A percentile compares a stretch with the other conserved stretches of the same genome.
These are phyloP conservation scores for Serendipita vermifera DNA, from an alignment of 768 basidiomycete genomes.

Conservation along the genomic window DNA sequence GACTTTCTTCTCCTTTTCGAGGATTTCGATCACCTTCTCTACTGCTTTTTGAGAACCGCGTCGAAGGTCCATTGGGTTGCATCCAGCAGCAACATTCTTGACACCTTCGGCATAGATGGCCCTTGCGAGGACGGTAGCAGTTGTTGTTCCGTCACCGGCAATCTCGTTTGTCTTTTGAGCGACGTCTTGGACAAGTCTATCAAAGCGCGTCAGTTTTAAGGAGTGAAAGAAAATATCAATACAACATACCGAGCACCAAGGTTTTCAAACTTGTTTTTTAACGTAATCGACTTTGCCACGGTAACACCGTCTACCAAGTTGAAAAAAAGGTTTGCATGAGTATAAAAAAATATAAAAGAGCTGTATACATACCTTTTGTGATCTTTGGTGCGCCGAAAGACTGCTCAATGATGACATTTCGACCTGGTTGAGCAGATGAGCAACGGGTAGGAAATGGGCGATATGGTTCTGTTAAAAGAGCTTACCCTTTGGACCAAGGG, in stretches of 20 bases:
- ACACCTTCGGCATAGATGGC: constrained; percentile 98
- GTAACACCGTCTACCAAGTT: constrained; percentile 73
- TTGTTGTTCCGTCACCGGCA: constrained; percentile 97
- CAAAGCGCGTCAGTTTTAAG: constrained; percentile 12
- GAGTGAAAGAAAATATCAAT: background rate
- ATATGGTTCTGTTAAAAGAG: constrained; percentile 5
- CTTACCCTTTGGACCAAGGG: constrained; percentile 88
- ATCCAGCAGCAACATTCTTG: constrained; percentile 97
- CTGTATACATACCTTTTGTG: constrained; percentile 74
- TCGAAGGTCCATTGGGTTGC: constrained; percentile 99
- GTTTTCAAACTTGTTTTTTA: constrained; percentile 98
- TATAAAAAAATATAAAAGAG: background rate
- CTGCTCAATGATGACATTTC: constrained; percentile 98
- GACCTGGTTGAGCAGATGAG: constrained; percentile 36
- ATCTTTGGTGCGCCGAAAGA: constrained; percentile 84
- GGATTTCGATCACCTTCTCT: constrained; percentile 83
- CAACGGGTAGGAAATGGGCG: background rate
- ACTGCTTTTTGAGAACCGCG: constrained; percentile 97
- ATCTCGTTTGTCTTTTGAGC: constrained; percentile 94
- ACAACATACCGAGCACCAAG: constrained; percentile 79
- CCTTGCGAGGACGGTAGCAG: constrained; percentile 90
- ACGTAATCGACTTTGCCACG: constrained; percentile 85
- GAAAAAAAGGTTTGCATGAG: background rate
- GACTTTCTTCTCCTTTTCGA: constrained; percentile 75
- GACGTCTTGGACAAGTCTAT: constrained; percentile 85